Evolutionary conservation across 2,329 filamentous ascomycete genomes (phyloP).

Genomic region (Shiraia sp.): DNA sequence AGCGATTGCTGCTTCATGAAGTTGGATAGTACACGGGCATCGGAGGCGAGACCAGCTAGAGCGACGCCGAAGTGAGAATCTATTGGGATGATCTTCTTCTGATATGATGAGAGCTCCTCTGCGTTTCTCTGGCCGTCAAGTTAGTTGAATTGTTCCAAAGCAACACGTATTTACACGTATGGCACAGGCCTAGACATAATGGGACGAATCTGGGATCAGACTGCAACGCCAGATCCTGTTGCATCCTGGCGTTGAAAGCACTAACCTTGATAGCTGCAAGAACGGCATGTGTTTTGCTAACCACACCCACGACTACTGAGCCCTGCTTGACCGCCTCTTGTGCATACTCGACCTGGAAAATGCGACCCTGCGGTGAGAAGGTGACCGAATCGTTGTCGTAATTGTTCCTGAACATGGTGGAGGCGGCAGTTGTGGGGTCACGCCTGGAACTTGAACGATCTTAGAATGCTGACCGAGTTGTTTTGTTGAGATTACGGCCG

Average conservation of each 20-base stretch:
- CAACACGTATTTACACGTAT: neutral
- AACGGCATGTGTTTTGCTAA: constrained; percentile 97
- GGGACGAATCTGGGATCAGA: neutral
- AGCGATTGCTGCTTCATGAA: constrained; percentile 99
- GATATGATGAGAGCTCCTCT: constrained; percentile 98
- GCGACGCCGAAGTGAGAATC: constrained; percentile 95
- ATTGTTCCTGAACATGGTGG: constrained; percentile 97
- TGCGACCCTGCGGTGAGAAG: constrained; percentile 98
- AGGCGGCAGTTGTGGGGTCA: constrained; percentile 19
- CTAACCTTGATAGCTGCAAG: constrained; percentile 92
- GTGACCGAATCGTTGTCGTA: constrained; percentile 99
- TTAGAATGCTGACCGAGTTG: no score
- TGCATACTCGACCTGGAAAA: constrained; percentile 99
- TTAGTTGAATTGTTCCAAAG: constrained; percentile 8
- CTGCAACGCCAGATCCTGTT: no score
- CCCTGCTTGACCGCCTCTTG: constrained; percentile 98
- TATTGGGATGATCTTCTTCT: constrained; percentile 98
- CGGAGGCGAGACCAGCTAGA: constrained; percentile 94
- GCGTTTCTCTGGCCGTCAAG: constrained; percentile 75
- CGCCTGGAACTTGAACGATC: neutral
- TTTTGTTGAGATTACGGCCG: no score
- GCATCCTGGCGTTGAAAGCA: neutral
- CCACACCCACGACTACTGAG: constrained; percentile 94
- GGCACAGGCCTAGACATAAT: neutral
- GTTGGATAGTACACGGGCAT: constrained; percentile 98